Evolutionary conservation across 1,284 basidiomycete genomes (phyloP).

Genomic region (Gymnopus androsaceus): DNA sequence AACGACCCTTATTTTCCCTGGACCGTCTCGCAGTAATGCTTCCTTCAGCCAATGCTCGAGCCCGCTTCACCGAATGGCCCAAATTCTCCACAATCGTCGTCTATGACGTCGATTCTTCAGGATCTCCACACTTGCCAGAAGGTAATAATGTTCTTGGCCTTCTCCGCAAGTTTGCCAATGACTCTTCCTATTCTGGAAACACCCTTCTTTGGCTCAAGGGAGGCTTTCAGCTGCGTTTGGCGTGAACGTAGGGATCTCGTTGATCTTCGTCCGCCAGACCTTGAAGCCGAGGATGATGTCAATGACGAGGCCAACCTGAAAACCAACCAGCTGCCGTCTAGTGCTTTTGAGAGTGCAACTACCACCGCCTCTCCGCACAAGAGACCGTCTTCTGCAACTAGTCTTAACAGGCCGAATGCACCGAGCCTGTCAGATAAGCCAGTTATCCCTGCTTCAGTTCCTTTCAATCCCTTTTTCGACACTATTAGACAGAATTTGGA

Average conservation of each 20-base stretch:
- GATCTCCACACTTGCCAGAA: slow-evolving; percentile 42
- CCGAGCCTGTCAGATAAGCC: background rate
- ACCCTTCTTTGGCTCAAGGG: slow-evolving; percentile 75
- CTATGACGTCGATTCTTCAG: slow-evolving; percentile 76
- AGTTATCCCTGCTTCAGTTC: slow-evolving; percentile 23
- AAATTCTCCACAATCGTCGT: slow-evolving; percentile 68
- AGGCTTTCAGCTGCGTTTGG: slow-evolving; percentile 75
- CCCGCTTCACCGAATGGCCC: slow-evolving; percentile 62
- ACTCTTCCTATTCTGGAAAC: slow-evolving; percentile 49
- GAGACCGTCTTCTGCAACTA: background rate
- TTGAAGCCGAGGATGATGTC: slow-evolving; percentile 57
- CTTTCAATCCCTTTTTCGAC: slow-evolving; percentile 90
- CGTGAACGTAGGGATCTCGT: slow-evolving; percentile 53
- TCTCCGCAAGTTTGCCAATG: slow-evolving; percentile 78
- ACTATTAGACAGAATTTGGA: slow-evolving; percentile 95
- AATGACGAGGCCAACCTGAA: slow-evolving; percentile 40
- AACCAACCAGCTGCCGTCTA: slow-evolving; percentile 59
- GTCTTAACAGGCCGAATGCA: slow-evolving; percentile 5
- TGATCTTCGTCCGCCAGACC: slow-evolving; percentile 48
- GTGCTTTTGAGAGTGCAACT: slow-evolving; percentile 4
- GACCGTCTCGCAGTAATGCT: slow-evolving; percentile 78
- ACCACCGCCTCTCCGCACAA: slow-evolving; percentile 3
- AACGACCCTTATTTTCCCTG: slow-evolving; percentile 82
- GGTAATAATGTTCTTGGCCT: slow-evolving; percentile 76
- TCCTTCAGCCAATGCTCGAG: slow-evolving; percentile 54